A percentile compares a stretch with the other conserved stretches of the same genome.
phyloP scores from a whole-genome alignment of 352 stramenopile species.

The Phytophthora sojae region DNA sequence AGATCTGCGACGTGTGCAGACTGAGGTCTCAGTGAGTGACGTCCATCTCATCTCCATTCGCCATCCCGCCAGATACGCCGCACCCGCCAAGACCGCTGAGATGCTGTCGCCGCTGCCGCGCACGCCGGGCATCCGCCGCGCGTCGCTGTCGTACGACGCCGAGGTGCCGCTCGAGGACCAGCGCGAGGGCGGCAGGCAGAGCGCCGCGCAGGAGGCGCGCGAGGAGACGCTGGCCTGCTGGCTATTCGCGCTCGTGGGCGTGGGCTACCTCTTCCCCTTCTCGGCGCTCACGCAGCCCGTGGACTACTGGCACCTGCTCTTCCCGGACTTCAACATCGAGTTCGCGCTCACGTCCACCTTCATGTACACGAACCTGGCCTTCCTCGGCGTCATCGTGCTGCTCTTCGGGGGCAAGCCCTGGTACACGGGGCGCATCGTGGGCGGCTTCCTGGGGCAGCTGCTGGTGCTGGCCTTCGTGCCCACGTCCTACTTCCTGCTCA shows the following conservation, averaged over 20 bases:
- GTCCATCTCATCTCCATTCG: conserved; percentile 14
- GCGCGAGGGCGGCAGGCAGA: conserved; percentile 31
- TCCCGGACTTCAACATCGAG: conserved; percentile 89
- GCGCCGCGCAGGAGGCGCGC: conserved; percentile 37
- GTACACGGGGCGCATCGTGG: conserved; percentile 82
- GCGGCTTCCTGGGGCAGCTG: conserved; percentile 79
- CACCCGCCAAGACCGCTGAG: background rate
- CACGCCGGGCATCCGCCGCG: conserved; percentile 47
- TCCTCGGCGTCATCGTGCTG: conserved; percentile 73
- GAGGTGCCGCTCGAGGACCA: conserved; percentile 40
- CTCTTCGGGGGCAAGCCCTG: conserved; percentile 56
- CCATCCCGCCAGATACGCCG: background rate
- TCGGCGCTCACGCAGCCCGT: conserved; percentile 90
- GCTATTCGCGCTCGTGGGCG: conserved; percentile 76
- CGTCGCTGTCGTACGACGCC: conserved; percentile 47
- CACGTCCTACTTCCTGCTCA: conserved; percentile 79
- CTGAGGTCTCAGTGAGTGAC: background rate
- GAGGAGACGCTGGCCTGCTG: conserved; percentile 66
- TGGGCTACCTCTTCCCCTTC: conserved; percentile 90
- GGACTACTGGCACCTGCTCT: conserved; percentile 89
- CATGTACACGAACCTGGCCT: conserved; percentile 86
- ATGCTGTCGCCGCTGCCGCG: conserved; percentile 74
- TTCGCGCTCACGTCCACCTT: conserved; percentile 86
- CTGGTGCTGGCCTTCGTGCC: conserved; percentile 79
- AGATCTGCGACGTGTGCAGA: conserved; percentile 22